Evolutionary conservation across 805 yeast species (phyloP).

Genomic region (Kluyveromyces lactis): DNA sequence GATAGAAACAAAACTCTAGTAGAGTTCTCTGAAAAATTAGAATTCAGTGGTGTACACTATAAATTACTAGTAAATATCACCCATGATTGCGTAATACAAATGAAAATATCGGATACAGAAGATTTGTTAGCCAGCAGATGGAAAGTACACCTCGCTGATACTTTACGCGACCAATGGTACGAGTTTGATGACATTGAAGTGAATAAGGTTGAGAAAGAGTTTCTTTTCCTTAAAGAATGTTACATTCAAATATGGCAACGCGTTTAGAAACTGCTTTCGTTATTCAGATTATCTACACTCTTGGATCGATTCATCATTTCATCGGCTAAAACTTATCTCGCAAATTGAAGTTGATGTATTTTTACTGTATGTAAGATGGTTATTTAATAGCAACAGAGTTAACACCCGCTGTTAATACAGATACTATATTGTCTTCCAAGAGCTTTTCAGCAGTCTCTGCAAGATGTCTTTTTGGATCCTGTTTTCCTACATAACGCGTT

Average conservation of each 20-base stretch:
- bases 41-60: constrained; percentile 31
- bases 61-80: constrained; percentile 43
- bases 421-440: constrained; percentile 84
- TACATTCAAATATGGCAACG: constrained; percentile 61
- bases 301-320: background rate
- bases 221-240: constrained; percentile 53
- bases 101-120: constrained; percentile 10
- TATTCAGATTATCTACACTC: background rate
- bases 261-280: constrained; percentile 8
- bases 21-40: constrained; percentile 39
- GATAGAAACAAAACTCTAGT: constrained; percentile 55
- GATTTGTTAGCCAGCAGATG: constrained; percentile 32
- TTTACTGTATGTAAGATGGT: background rate
- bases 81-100: constrained; percentile 21
- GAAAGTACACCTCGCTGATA: constrained; percentile 42
- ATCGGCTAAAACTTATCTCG: background rate
- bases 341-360: constrained; percentile 5
- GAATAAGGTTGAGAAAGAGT: constrained; percentile 42
- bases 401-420: constrained; percentile 81
- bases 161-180: constrained; percentile 42
- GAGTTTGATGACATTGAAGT: constrained; percentile 47
- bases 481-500: constrained; percentile 95
- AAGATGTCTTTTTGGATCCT: constrained; percentile 97
- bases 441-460: constrained; percentile 78
- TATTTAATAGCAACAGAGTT: constrained; percentile 83